Percentiles rank a stretch among this genome's conserved stretches.
Evolutionary conservation across 1,284 basidiomycete species (phyloP).

Genomic region (Leccinum fallax): DNA sequence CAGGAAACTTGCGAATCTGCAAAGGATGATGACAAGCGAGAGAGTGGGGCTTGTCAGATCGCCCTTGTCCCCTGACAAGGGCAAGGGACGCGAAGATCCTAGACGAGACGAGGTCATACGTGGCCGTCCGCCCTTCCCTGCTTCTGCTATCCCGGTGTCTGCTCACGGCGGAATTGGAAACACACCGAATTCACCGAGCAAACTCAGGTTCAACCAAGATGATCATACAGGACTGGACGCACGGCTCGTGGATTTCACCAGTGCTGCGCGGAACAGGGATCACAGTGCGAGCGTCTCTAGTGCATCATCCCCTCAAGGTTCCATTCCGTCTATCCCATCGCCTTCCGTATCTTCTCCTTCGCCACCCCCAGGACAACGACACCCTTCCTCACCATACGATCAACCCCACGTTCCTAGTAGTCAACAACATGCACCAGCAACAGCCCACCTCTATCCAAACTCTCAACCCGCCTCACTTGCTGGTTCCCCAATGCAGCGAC

Average conservation of each 20-base stretch:
- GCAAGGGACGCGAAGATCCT: slow-evolving; percentile 22
- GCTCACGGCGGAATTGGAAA: slow-evolving; percentile 1
- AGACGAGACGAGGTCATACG: slow-evolving; percentile 38
- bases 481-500: slow-evolving; percentile 49
- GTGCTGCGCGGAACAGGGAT: slow-evolving; percentile 28
- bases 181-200: slow-evolving; percentile 17
- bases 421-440: slow-evolving; percentile 14
- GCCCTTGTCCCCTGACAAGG: slow-evolving; percentile 28
- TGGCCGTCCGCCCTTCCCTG: slow-evolving; percentile 42
- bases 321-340: slow-evolving; percentile 78
- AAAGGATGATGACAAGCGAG: slow-evolving; percentile 72
- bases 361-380: slow-evolving; percentile 30
- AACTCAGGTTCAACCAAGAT: slow-evolving; percentile 10
- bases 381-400: slow-evolving; percentile 10
- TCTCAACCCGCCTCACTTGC: slow-evolving; percentile 21
- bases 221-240: slow-evolving; percentile 35
- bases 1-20: slow-evolving; percentile 64
- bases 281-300: slow-evolving; percentile 72
- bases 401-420: slow-evolving; percentile 1
- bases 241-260: slow-evolving; percentile 33
- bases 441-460: slow-evolving; percentile 15
- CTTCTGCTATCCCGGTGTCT: slow-evolving; percentile 31
- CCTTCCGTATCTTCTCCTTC: slow-evolving; percentile 52
- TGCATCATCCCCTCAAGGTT: slow-evolving; percentile 68
- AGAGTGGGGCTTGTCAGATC: slow-evolving; percentile 68